Base-by-base conservation (phyloP, 2,329 filamentous ascomycete genomes). In the Ophiostoma sp. region DNA sequence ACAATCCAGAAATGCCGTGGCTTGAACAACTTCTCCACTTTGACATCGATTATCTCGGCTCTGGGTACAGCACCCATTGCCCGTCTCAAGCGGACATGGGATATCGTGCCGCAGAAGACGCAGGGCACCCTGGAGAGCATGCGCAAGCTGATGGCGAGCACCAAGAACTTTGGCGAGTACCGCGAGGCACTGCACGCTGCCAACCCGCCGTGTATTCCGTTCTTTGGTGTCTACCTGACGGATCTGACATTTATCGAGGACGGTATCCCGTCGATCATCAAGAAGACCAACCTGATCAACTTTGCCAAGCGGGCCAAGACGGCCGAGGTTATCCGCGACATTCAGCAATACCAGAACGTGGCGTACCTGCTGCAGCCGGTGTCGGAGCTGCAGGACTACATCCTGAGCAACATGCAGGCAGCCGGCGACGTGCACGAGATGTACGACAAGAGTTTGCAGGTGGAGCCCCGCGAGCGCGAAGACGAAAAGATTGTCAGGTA, bases 401-500 rank as follows among this genome's bases (percentile, higher is more conserved):
- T 99, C 74, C 82, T 97, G 75, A 94, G 89, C 79, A 97, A 98
- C 79, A 96, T 98, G 91, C 91, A 96, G 81, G 90, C 90, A 39
- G 94, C 95, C 4, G 92, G 93, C 68, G 94, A 98, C 79, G 95
- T 99, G 73, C 94, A 98, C 79, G 94, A 98, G 83, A 98, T 98
- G 95, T 99, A 98, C 83, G 94, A 98, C 80, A 94, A 94, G 85
- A 97, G 93, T 81, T 83, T 99, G 81, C 86, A 90, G 77, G 89
- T 99, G 72, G 95, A 99, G 79, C 95, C 95, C 73, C 87, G 95
- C 76, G 95, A 99, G 83, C 87, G 95, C 76, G 95, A 99, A 83
- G 95, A 99, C 78, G 95, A 99, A 83, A 98, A 98, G 86, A 98
- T 99, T 84, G 94, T 97, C 78, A 96, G 95, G 94, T 96, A 89